These are phyloP conservation scores for Rhodosporidiobolus odoratus DNA, from an alignment of 768 basidiomycete genomes.

Conservation along the genomic window DNA sequence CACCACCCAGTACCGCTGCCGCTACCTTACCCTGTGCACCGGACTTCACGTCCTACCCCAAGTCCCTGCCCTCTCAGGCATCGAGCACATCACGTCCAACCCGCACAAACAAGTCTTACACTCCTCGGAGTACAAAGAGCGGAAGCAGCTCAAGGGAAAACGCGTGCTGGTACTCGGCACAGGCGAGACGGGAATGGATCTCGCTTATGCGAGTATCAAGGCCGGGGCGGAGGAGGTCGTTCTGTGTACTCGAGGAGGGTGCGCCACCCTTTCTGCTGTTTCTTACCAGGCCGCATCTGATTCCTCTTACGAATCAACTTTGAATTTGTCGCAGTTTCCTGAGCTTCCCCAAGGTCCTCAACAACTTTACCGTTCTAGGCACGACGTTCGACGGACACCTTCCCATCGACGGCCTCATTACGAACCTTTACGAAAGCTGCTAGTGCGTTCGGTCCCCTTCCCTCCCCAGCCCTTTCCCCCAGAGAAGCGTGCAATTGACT, in stretches of 20 bases:
- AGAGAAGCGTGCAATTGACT: too few relatives aligned
- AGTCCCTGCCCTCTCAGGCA: constrained; percentile 54
- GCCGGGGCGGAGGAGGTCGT: constrained; percentile 55
- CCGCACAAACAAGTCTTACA: constrained; percentile 48
- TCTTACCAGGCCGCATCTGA: constrained; percentile 16
- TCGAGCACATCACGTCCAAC: constrained; percentile 44
- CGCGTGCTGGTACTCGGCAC: constrained; percentile 58
- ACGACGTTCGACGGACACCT: constrained; percentile 48
- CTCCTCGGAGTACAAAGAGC: constrained; percentile 55
- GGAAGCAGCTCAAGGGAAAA: constrained; percentile 51
- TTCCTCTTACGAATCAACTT: neutral
- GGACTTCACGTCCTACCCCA: constrained; percentile 58
- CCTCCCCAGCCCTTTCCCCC: neutral
- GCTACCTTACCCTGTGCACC: constrained; percentile 53
- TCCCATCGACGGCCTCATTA: constrained; percentile 53
- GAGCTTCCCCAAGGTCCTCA: constrained; percentile 56
- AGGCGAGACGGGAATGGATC: constrained; percentile 63
- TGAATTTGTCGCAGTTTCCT: constrained; percentile 49
- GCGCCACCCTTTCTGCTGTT: neutral
- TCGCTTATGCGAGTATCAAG: constrained; percentile 51
- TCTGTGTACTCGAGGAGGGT: constrained; percentile 56
- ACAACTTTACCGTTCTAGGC: constrained; percentile 58
- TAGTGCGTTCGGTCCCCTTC: neutral
- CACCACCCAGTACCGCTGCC: constrained; percentile 2
- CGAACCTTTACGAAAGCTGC: constrained; percentile 57